Evolutionary conservation across 495 filamentous ascomycete species (phyloP).

Genomic region (Lineolata rhizophorae): DNA sequence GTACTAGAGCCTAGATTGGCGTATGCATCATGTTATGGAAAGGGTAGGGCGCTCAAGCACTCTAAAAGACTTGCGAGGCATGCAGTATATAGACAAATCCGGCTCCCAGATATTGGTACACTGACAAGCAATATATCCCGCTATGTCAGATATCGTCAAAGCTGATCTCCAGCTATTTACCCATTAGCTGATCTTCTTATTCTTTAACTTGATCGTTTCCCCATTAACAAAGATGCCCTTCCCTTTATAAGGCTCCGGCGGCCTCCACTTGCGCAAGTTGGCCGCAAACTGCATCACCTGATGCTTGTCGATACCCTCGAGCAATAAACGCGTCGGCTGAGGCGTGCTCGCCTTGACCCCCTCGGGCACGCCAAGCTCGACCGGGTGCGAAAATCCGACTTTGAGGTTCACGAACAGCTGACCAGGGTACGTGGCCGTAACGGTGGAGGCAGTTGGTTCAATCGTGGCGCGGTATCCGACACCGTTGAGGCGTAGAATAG

Average conservation of each 20-base stretch:
- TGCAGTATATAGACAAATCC: too few relatives aligned
- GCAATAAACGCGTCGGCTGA: conserved; percentile 77
- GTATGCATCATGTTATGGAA: too few relatives aligned
- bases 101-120: too few relatives aligned
- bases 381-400: conserved; percentile 87
- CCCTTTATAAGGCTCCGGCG: conserved; percentile 94
- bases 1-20: conserved; percentile 4
- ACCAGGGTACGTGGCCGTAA: conserved; percentile 43
- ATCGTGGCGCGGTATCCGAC: conserved; percentile 86
- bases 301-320: conserved; percentile 73
- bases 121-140: too few relatives aligned
- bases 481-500: conserved; percentile 80
- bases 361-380: conserved; percentile 63
- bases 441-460: conserved; percentile 50
- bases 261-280: conserved; percentile 66
- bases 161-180: too few relatives aligned
- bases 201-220: conserved; percentile 91
- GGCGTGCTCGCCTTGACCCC: conserved; percentile 77
- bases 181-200: conserved; percentile 86
- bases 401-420: conserved; percentile 81
- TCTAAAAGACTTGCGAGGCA: too few relatives aligned
- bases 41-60: too few relatives aligned
- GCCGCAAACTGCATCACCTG: conserved; percentile 79
- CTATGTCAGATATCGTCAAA: too few relatives aligned
- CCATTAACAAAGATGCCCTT: conserved; percentile 97